A percentile compares a stretch with the other conserved stretches of the same genome.
These are phyloP conservation scores for Staphylotrichum tortipilum DNA, from an alignment of 495 filamentous ascomycete species.

Conservation along the genomic window DNA sequence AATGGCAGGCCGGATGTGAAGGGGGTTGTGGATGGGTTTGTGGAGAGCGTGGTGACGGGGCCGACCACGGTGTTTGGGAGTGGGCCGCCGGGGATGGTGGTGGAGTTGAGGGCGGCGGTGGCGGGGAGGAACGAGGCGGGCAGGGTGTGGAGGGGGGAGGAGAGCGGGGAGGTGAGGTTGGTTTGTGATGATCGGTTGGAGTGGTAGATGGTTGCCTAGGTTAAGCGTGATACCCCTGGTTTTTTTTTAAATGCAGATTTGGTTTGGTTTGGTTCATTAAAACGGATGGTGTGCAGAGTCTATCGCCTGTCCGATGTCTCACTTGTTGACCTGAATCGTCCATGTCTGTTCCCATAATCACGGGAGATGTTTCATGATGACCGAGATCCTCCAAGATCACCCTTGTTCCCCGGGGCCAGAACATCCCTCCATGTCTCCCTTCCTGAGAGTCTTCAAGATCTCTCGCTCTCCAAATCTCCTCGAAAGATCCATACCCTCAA, in stretches of 20 bases:
- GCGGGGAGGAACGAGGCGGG: slow-evolving; percentile 41
- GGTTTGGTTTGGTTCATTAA: too few relatives aligned
- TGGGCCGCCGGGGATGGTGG: slow-evolving; percentile 53
- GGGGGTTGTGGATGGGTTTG: slow-evolving; percentile 28
- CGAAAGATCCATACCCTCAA: neutral
- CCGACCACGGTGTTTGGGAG: slow-evolving; percentile 51
- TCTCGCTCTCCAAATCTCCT: neutral
- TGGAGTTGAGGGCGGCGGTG: slow-evolving; percentile 46
- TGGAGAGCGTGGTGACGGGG: slow-evolving; percentile 30
- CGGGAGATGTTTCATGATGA: neutral
- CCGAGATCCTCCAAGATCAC: too few relatives aligned
- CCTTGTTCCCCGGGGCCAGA: too few relatives aligned
- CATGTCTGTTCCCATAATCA: too few relatives aligned
- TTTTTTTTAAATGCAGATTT: neutral
- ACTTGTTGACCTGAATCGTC: too few relatives aligned
- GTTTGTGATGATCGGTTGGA: slow-evolving; percentile 48
- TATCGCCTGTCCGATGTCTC: too few relatives aligned
- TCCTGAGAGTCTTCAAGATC: too few relatives aligned
- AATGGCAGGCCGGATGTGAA: slow-evolving; percentile 24
- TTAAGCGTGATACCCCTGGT: too few relatives aligned
- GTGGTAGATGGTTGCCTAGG: too few relatives aligned
- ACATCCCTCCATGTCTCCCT: too few relatives aligned
- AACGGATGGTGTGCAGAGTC: too few relatives aligned
- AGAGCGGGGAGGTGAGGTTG: slow-evolving; percentile 46
- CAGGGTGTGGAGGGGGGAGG: slow-evolving; percentile 47